These are phyloP conservation scores for Fomitopsis palustris DNA, from an alignment of 1,284 basidiomycete genomes.

Conservation along the genomic window DNA sequence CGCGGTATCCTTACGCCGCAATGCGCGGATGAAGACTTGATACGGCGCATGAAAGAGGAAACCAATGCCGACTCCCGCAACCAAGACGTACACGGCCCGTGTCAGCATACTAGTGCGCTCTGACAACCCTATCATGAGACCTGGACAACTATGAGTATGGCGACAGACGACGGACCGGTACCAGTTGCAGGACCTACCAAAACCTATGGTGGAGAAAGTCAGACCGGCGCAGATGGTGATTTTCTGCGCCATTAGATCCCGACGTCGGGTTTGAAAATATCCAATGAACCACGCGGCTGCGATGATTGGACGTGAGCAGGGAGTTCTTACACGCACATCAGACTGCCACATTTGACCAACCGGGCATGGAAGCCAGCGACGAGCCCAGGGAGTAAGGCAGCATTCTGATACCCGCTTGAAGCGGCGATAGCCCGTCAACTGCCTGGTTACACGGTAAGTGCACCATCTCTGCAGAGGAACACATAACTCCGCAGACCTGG, in stretches of 20 bases:
- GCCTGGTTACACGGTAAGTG: slow-evolving; percentile 39
- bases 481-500: slow-evolving; percentile 46
- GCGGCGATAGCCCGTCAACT: slow-evolving; percentile 59
- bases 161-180: slow-evolving; percentile 7
- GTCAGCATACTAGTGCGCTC: slow-evolving; percentile 41
- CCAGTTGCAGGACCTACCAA: slow-evolving; percentile 46
- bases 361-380: slow-evolving; percentile 73
- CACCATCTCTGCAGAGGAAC: neutral
- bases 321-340: neutral
- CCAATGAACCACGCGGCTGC: slow-evolving; percentile 69
- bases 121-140: slow-evolving; percentile 59
- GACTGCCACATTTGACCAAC: slow-evolving; percentile 14
- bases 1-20: slow-evolving; percentile 64
- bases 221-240: slow-evolving; percentile 60
- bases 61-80: slow-evolving; percentile 75
- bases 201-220: slow-evolving; percentile 60
- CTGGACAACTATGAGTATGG: slow-evolving; percentile 32
- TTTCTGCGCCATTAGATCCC: slow-evolving; percentile 61
- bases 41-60: slow-evolving; percentile 82
- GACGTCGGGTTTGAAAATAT: slow-evolving; percentile 52
- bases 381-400: slow-evolving; percentile 80
- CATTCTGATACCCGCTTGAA: slow-evolving; percentile 67
- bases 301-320: neutral
- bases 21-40: slow-evolving; percentile 65
- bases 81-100: slow-evolving; percentile 56